phyloP scores from a whole-genome alignment of 768 basidiomycete species.

The Fomitopsis pulvina region DNA sequence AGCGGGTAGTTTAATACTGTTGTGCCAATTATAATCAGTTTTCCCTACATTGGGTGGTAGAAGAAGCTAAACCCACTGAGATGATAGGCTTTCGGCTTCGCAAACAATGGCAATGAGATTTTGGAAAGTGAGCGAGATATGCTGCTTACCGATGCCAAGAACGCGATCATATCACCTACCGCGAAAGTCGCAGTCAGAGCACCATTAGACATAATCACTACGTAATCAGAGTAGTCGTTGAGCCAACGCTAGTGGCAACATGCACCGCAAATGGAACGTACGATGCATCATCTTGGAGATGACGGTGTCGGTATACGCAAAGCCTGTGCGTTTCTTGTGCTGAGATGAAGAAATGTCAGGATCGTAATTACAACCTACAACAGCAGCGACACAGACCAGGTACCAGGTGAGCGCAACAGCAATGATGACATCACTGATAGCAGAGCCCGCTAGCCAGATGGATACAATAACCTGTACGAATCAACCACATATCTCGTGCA shows the following conservation, averaged over 20 bases:
- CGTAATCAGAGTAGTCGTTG: no score
- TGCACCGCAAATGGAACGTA: no score
- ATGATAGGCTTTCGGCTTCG: not conserved
- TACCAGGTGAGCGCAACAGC: conserved; percentile 34
- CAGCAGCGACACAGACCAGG: conserved; percentile 34
- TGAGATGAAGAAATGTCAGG: no score
- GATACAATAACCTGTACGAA: conserved; percentile 15
- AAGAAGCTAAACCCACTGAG: not conserved
- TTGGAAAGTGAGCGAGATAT: no score
- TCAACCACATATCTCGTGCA: not conserved
- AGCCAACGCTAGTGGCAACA: not conserved
- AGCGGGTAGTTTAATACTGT: conserved; percentile 26
- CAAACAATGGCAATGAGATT: not conserved
- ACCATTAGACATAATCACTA: conserved; percentile 36
- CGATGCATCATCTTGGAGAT: not conserved
- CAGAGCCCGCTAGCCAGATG: conserved; percentile 41
- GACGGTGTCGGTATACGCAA: not conserved
- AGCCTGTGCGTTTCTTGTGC: not conserved
- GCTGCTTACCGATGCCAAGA: not conserved
- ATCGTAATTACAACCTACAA: no score
- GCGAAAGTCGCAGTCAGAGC: conserved; percentile 32
- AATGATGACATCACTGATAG: conserved; percentile 41
- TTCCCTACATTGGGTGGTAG: no score
- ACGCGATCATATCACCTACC: conserved; percentile 19
- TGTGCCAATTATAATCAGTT: conserved; percentile 4